A percentile compares a stretch with the other conserved stretches of the same genome.
Evolutionary conservation across 495 filamentous ascomycete species (phyloP).

Genomic region (Trichocladium uniseriatum): DNA sequence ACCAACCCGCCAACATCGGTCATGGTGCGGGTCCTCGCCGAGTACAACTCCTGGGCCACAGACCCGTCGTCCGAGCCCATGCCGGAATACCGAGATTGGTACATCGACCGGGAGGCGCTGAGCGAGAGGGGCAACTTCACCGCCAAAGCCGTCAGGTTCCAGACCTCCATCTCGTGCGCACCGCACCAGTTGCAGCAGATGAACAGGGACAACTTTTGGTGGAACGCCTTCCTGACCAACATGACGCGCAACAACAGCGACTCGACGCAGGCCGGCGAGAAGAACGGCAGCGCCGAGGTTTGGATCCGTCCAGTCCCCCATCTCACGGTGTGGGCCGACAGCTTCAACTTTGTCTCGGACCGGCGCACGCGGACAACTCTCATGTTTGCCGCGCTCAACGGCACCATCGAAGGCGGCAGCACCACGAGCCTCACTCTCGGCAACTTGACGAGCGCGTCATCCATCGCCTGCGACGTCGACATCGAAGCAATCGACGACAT

Average conservation of each 20-base stretch:
- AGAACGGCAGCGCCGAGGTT: constrained; percentile 15
- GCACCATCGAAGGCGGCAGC: constrained; percentile 20
- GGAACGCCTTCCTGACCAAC: constrained; percentile 25
- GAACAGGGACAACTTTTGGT: constrained; percentile 6
- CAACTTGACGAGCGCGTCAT: constrained; percentile 14
- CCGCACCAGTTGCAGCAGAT: constrained; percentile 15
- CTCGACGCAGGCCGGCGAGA: not conserved
- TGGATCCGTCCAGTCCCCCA: constrained; percentile 17
- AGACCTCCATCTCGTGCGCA: constrained; percentile 17
- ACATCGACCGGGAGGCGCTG: constrained; percentile 19
- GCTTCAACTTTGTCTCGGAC: constrained; percentile 16
- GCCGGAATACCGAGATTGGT: constrained; percentile 22
- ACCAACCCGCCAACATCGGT: constrained; percentile 22
- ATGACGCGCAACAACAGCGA: constrained; percentile 17
- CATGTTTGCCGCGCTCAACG: constrained; percentile 26
- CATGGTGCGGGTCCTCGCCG: constrained; percentile 14
- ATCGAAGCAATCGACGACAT: constrained; percentile 16
- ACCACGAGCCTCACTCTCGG: constrained; percentile 3
- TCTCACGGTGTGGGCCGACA: constrained; percentile 20
- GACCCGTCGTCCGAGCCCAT: constrained; percentile 21
- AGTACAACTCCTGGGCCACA: constrained; percentile 21
- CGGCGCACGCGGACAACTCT: constrained; percentile 18
- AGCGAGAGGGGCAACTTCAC: constrained; percentile 16
- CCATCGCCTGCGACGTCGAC: constrained; percentile 19
- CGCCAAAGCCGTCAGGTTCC: constrained; percentile 16